Evolutionary conservation across 2,329 filamentous ascomycete species (phyloP).

Genomic region (Pseudomassariella vexata): DNA sequence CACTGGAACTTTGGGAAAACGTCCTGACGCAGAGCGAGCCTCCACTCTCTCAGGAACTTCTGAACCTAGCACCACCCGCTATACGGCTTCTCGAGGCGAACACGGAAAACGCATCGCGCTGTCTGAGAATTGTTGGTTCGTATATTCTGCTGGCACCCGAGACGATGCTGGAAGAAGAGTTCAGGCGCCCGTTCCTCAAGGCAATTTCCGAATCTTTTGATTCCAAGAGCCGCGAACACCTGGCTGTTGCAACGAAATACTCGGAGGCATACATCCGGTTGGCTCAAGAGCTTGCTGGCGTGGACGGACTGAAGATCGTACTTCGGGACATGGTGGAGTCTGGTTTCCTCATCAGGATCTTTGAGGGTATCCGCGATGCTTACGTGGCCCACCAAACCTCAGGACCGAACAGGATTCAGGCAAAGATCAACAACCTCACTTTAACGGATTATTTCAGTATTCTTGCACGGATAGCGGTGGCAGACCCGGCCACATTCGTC

Average conservation of each 20-base stretch:
- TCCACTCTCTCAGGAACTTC: conserved; percentile 56
- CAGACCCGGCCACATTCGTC: conserved; percentile 64
- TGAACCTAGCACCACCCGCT: conserved; percentile 55
- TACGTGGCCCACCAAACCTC: conserved; percentile 74
- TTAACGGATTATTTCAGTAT: conserved; percentile 84
- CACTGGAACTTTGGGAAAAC: conserved; percentile 80
- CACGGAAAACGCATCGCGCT: conserved; percentile 56
- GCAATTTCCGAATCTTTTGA: conserved; percentile 45
- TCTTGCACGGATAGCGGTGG: conserved; percentile 70
- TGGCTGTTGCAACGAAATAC: conserved; percentile 52
- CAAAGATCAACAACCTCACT: conserved; percentile 66
- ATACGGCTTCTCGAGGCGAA: conserved; percentile 64
- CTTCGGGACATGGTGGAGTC: conserved; percentile 59
- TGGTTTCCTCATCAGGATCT: conserved; percentile 56
- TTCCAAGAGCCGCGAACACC: conserved; percentile 50
- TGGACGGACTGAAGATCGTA: conserved; percentile 55
- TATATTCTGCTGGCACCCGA: conserved; percentile 67
- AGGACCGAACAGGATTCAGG: conserved; percentile 67
- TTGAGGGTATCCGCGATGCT: conserved; percentile 61
- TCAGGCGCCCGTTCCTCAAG: conserved; percentile 42
- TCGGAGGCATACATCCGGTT: conserved; percentile 61
- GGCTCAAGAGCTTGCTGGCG: conserved; percentile 56
- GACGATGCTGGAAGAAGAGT: conserved; percentile 54
- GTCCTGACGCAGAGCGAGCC: conserved; percentile 62
- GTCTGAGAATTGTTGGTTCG: conserved; percentile 60